Conservation (phyloP, 1,284 basidiomycete species). For the Gymnopus androsaceus region DNA sequence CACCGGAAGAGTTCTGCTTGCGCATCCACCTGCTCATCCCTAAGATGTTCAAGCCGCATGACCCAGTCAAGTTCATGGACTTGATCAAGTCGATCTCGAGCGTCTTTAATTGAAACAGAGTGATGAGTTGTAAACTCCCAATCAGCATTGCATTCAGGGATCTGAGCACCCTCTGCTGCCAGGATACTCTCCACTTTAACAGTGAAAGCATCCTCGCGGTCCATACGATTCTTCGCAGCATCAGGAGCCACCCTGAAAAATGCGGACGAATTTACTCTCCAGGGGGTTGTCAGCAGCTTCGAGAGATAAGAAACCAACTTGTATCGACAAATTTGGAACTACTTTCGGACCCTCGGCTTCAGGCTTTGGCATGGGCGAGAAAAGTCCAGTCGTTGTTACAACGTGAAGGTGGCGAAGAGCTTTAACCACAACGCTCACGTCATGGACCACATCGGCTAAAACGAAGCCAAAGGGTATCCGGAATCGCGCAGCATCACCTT, state of each 20-base stretch:
- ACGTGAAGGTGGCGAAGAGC: conserved; percentile 63
- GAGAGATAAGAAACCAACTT: conserved; percentile 61
- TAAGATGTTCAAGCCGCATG: conserved; percentile 47
- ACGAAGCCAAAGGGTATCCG: conserved; percentile 82
- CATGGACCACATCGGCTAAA: conserved; percentile 73
- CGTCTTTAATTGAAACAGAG: conserved; percentile 72
- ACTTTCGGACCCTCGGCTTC: conserved; percentile 70
- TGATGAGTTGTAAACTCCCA: conserved; percentile 65
- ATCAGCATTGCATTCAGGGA: conserved; percentile 26
- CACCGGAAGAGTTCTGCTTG: conserved; percentile 36
- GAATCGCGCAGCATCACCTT: conserved; percentile 69
- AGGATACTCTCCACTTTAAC: conserved; percentile 73
- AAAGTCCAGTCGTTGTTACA: conserved; percentile 49
- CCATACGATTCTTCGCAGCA: conserved; percentile 73
- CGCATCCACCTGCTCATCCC: conserved; percentile 34
- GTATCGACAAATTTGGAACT: conserved; percentile 68
- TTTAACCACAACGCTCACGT: conserved; percentile 67
- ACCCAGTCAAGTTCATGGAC: conserved; percentile 85
- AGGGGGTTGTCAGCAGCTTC: conserved; percentile 91
- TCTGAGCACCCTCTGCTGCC: conserved; percentile 35
- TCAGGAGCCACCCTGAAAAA: conserved; percentile 78
- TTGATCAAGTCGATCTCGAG: conserved; percentile 70
- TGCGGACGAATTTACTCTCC: conserved; percentile 79
- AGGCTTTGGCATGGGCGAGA: conserved; percentile 55
- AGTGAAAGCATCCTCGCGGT: conserved; percentile 80